Percentiles rank a stretch among this genome's conserved stretches.
These are phyloP conservation scores for Onygenales sp. DNA, from an alignment of 2,329 filamentous ascomycete species.

Conservation along the genomic window DNA sequence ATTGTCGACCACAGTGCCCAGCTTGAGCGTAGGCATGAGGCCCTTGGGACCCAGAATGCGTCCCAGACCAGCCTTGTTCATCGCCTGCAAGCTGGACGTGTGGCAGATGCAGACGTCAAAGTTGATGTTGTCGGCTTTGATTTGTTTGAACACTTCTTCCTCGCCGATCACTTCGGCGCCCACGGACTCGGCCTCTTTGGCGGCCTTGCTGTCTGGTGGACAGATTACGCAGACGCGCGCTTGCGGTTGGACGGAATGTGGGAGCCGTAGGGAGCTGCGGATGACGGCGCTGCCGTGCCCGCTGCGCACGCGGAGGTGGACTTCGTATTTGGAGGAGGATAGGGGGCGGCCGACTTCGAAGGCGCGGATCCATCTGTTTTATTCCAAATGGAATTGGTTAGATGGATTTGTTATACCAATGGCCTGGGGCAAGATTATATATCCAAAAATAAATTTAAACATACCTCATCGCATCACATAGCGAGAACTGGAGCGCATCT, in stretches of 20 bases:
- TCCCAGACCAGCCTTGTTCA: constrained; percentile 74
- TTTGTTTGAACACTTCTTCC: constrained; percentile 70
- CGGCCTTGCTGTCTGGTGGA: constrained; percentile 66
- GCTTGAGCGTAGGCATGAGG: constrained; percentile 84
- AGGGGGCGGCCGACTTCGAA: constrained; percentile 79
- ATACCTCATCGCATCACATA: constrained; percentile 85
- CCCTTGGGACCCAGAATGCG: constrained; percentile 78
- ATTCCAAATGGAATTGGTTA: constrained; percentile 6
- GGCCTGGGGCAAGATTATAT: background rate
- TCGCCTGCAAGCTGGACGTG: constrained; percentile 61
- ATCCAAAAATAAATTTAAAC: constrained; percentile 1
- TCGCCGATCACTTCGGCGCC: constrained; percentile 81
- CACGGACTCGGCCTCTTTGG: constrained; percentile 61
- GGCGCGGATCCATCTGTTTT: constrained; percentile 71
- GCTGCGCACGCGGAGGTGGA: constrained; percentile 73
- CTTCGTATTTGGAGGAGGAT: constrained; percentile 71
- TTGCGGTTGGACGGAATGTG: constrained; percentile 82
- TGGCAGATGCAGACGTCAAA: constrained; percentile 91
- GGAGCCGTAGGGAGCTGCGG: constrained; percentile 78
- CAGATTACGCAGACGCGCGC: constrained; percentile 84
- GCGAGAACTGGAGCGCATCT: constrained; percentile 61
- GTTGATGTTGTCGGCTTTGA: constrained; percentile 65
- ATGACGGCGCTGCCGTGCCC: constrained; percentile 78
- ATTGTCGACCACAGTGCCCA: constrained; percentile 79
- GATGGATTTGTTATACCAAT: background rate